Conservation (phyloP, 2,329 filamentous ascomycete genomes). For the Grosmannia huntii region DNA sequence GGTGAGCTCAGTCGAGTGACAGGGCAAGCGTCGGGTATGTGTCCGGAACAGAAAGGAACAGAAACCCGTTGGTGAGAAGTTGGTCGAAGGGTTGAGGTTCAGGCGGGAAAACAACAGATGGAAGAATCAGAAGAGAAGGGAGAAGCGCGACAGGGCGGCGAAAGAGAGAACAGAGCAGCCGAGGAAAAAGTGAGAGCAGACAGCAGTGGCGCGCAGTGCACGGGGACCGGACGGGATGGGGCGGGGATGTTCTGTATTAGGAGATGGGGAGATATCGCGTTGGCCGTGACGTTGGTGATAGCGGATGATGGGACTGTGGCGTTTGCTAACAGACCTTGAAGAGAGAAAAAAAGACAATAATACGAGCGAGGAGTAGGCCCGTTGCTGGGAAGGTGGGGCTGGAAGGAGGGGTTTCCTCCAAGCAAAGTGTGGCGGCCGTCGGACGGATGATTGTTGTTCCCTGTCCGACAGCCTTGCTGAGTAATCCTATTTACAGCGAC, state of each 20-base stretch:
- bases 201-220: background rate
- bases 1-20: background rate
- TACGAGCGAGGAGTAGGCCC: conserved; percentile 1
- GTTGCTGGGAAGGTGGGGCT: conserved; percentile 14
- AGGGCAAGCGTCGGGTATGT: background rate
- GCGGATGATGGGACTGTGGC: background rate
- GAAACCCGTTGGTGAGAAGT: background rate
- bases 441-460: conserved; percentile 1
- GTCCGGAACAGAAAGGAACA: background rate
- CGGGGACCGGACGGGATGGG: background rate
- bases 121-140: background rate
- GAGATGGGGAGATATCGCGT: background rate
- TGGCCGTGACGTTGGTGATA: background rate
- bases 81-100: background rate
- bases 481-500: background rate
- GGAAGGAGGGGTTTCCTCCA: conserved; percentile 1
- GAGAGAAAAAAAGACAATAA: conserved; percentile 1
- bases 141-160: background rate
- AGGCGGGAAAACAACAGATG: background rate
- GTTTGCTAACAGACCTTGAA: background rate
- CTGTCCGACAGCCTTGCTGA: conserved; percentile 7
- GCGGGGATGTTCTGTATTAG: background rate
- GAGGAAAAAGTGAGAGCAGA: background rate
- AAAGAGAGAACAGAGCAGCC: background rate
- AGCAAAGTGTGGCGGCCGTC: background rate